Base-by-base conservation (phyloP, 2,329 filamentous ascomycete species). In the Colletotrichum australisinense region DNA sequence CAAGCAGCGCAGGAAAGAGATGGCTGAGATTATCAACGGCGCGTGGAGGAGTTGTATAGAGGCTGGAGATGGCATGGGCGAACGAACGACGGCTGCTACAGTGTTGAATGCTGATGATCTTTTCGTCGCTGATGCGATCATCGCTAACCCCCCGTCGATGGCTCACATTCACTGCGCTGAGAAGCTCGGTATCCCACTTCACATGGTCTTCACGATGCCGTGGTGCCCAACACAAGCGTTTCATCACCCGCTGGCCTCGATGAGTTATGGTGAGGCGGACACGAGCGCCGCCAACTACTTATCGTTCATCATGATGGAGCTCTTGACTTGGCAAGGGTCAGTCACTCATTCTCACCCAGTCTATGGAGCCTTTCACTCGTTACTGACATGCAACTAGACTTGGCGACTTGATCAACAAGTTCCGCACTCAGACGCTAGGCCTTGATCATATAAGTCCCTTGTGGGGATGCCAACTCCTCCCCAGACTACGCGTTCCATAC, bases 251-350 rank as follows among this genome's bases (percentile, higher is more conserved):
- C 83, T 94, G 22, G 91, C 92, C 0, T 88, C 93, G 26, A 77
- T 74, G 86, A 90, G 75, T 86, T 88, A 26, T 87, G 76, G 89
- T 0, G 90, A 91, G 65, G 89, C 90, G 0, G 91, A 93, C 75
- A 83, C 86, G 1, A 88, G 86, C 4, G 84, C 91, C 4, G 90
- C 91, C 1, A 94, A 94, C 74, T 93, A 91, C 77, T 87, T 93
- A 26, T 91, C 90, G 0, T 93, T 93, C 76, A 87, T 89, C 26
- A 85, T 94, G 69, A 90, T 94, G 30, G 93, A 94, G 70, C 89
- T 93, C 81, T 84, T 94, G 78, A 93, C 93, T 2, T 94, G 93
- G 93, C 92, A 94, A 83, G 93, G 93, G 80, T 83, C 69, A 63
- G 56, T 79, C 1, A 22, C 9, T n/a, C 6, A 42, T 19, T 14